A percentile compares a stretch with the other conserved stretches of the same genome.
Conservation (phyloP, 2,329 filamentous ascomycete genomes). For the Epichloe baconii region DNA sequence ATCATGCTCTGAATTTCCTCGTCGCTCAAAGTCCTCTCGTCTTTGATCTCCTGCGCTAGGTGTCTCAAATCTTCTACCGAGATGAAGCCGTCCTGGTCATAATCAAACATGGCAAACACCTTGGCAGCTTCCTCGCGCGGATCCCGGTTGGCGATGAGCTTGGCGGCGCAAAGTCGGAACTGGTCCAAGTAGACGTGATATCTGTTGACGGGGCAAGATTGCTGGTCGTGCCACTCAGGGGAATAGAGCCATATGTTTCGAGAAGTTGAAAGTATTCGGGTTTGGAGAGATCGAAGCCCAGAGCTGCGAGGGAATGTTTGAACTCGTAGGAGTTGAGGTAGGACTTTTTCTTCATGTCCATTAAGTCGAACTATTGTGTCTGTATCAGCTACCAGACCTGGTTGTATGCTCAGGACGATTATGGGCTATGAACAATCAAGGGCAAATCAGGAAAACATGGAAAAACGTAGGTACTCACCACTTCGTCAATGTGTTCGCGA, state of each 20-base stretch:
- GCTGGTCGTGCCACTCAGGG: slow-evolving; percentile 39
- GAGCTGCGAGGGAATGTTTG: slow-evolving; percentile 87
- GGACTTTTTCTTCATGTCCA: slow-evolving; percentile 95
- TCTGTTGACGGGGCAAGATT: slow-evolving; percentile 30
- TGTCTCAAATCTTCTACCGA: slow-evolving; percentile 76
- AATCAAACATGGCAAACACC: slow-evolving; percentile 88
- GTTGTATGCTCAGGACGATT: neutral
- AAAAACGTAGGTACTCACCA: slow-evolving; percentile 44
- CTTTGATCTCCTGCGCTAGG: slow-evolving; percentile 81
- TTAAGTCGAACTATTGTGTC: slow-evolving; percentile 63
- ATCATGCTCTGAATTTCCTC: slow-evolving; percentile 93
- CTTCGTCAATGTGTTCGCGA: slow-evolving; percentile 84
- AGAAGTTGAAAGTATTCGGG: slow-evolving; percentile 71
- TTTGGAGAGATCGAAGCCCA: slow-evolving; percentile 87
- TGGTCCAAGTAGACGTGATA: slow-evolving; percentile 41
- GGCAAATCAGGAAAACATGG: neutral
- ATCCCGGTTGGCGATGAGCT: slow-evolving; percentile 69
- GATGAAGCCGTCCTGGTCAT: slow-evolving; percentile 82
- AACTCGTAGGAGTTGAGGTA: slow-evolving; percentile 97
- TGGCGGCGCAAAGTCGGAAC: slow-evolving; percentile 58
- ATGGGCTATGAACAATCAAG: too few species aligned
- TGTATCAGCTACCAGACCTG: neutral
- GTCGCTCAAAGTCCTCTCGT: slow-evolving; percentile 67
- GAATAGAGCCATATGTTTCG: slow-evolving; percentile 64
- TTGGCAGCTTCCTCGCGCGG: slow-evolving; percentile 82